Evolutionary conservation across 495 filamentous ascomycete species (phyloP).

Genomic region (Aspergillus ostianus): DNA sequence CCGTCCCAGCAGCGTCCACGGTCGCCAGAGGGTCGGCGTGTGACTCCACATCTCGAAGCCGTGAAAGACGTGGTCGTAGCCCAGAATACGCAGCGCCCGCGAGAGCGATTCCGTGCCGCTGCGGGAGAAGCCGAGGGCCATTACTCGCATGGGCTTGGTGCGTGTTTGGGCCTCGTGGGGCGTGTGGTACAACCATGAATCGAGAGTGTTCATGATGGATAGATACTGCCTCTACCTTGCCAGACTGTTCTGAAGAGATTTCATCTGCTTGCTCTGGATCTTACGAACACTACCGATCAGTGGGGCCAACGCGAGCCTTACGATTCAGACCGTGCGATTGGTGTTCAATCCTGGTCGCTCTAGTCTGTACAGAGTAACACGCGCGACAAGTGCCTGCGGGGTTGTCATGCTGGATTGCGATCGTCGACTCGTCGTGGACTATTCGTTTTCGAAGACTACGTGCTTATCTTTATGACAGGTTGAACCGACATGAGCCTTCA

Average conservation of each 20-base stretch:
- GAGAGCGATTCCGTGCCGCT: slow-evolving; percentile 31
- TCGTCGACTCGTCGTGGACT: neutral
- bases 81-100: slow-evolving; percentile 22
- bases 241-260: neutral
- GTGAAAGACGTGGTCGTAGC: slow-evolving; percentile 30
- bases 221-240: neutral
- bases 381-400: no score
- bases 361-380: neutral
- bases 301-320: neutral
- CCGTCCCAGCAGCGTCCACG: slow-evolving; percentile 12
- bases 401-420: neutral
- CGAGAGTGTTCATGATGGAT: slow-evolving; percentile 13
- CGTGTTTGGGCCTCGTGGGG: slow-evolving; percentile 10
- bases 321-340: neutral
- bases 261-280: neutral
- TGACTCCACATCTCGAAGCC: slow-evolving; percentile 20
- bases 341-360: neutral
- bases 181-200: slow-evolving; percentile 13
- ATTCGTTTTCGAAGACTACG: neutral
- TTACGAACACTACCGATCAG: neutral
- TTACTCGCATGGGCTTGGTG: slow-evolving; percentile 23
- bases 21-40: slow-evolving; percentile 5
- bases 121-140: slow-evolving; percentile 28
- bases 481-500: no score
- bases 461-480: no score